Conservation (phyloP, 768 basidiomycete genomes). For the Amanita inopinata region DNA sequence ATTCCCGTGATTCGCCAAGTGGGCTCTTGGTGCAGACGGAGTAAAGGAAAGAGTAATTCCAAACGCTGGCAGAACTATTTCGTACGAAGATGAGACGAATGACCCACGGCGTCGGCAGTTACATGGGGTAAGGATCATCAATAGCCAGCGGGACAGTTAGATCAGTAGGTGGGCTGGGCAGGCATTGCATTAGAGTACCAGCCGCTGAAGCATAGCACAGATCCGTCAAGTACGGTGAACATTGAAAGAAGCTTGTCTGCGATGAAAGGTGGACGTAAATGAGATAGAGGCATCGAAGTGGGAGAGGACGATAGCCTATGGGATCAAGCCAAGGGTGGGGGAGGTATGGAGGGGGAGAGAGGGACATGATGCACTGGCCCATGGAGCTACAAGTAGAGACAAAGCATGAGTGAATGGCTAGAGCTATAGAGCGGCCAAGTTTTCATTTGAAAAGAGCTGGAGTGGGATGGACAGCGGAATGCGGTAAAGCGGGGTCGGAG, state of each 20-base stretch:
- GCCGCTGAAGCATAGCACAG: background rate
- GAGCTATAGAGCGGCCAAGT: too few species aligned
- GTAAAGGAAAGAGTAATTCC: too few species aligned
- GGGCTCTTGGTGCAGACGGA: background rate
- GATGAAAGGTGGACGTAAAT: too few species aligned
- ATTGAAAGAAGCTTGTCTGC: background rate
- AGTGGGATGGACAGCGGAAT: background rate
- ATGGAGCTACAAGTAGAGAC: background rate
- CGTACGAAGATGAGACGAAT: too few species aligned
- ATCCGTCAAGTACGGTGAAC: constrained; percentile 7
- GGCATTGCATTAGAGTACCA: background rate
- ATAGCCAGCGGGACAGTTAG: background rate
- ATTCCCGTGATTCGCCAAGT: too few species aligned
- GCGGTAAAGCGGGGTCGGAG: background rate
- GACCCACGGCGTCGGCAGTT: background rate
- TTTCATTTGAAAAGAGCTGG: too few species aligned
- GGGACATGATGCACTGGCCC: too few species aligned
- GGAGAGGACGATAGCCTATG: too few species aligned
- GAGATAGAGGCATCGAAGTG: too few species aligned
- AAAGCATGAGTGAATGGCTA: background rate
- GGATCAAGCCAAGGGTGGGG: too few species aligned
- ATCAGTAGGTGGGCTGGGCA: background rate
- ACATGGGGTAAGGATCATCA: background rate
- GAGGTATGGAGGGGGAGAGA: background rate
- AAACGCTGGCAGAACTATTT: too few species aligned